Base-by-base conservation (phyloP, 148 eudicot species). In the Nepenthes gracilis region DNA sequence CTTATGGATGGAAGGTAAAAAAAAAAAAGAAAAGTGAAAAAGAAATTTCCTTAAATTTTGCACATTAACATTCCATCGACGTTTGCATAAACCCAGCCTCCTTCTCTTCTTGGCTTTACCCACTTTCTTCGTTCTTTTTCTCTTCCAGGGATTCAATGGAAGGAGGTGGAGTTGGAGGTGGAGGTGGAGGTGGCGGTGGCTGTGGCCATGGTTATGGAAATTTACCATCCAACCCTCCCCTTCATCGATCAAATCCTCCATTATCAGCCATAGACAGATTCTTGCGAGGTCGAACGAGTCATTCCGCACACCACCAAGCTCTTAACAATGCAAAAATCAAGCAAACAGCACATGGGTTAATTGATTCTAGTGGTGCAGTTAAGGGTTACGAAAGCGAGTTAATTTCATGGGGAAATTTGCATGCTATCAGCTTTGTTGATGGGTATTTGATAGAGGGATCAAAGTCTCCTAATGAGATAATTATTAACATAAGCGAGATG, bases 391-490 rank as follows among this genome's bases (percentile, higher is more conserved):
- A n/a, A 2, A 9, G 36, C 3, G 36, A 10, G 2, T 8, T 55
- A 1, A 5, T 55, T 6, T 6, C 36, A 10, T 33, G 35, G 58
- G 36, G 36, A 33, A 55, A 7, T 55, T 55, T 68, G 56, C 63
- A 63, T 10, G 63, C 56, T 11, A 55, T 47, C 8, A 50, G 8
- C 62, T 55, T 63, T 35, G 50, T 34, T 2, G 60, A 66, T 34
- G 61, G 55, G 12, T 61, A 64, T 62, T 60, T 68, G 50, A 6
- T 47, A 2, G 69, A 64, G 54, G 67, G 50, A 58, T 58, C 61
- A 9, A 9, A 55, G 36, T 57, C 43, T 33, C 48, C 45, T 14
- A 57, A 47, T 58, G 38, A 55, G 14, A 35, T 8, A 0, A 35
- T 2, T 32, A 2, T 8, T 55, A 8, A 32, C 6, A 36, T 5